Evolutionary conservation across 257 asterid species (phyloP).

Genomic region (Scutellaria barbata): DNA sequence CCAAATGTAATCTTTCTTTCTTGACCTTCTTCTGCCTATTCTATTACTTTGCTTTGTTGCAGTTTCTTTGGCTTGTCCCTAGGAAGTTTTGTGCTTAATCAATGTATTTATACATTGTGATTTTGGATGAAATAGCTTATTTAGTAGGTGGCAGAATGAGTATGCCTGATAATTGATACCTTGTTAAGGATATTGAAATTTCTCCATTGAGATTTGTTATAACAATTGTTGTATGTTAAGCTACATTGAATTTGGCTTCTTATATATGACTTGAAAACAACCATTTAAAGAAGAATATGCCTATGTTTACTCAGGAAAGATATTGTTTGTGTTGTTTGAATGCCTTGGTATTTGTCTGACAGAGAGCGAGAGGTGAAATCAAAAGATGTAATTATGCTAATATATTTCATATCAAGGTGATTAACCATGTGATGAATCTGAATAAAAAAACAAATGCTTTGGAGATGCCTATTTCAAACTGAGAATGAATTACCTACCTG

Average conservation of each 20-base stretch:
- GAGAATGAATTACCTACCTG: neutral
- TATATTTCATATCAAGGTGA: neutral
- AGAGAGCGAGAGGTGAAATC: neutral
- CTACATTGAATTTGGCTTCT: neutral
- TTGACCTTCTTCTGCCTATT: neutral
- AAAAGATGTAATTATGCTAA: neutral
- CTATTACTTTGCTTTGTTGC: neutral
- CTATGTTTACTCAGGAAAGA: neutral
- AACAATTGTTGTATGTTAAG: neutral
- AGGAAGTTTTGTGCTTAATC: neutral
- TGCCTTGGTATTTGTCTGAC: neutral
- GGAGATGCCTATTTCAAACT: neutral
- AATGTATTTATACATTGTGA: neutral
- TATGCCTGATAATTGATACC: neutral
- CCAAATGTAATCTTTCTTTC: constrained; percentile 66
- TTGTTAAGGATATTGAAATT: neutral
- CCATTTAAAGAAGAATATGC: neutral
- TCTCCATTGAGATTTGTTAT: neutral
- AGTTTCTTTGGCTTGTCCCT: neutral
- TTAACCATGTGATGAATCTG: neutral
- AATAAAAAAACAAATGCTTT: neutral
- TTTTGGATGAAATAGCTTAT: neutral
- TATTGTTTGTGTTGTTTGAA: neutral
- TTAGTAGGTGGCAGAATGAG: neutral
- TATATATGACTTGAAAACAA: neutral